A percentile compares a stretch with the other conserved stretches of the same genome.
Conservation (phyloP, 2,329 filamentous ascomycete genomes). For the Colletotrichum truncatum region DNA sequence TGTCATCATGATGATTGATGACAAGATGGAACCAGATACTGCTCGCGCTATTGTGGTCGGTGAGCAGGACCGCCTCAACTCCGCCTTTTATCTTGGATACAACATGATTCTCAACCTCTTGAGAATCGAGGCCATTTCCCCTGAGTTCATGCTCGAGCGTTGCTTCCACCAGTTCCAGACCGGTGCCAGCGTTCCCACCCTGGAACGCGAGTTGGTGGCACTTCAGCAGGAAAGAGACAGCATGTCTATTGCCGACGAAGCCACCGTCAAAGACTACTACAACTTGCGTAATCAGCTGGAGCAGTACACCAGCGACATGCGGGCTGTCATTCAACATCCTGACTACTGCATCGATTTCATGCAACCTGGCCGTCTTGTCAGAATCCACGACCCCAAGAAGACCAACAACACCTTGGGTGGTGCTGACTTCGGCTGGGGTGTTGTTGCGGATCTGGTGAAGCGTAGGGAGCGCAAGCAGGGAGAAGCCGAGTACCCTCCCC, state of each 20-base stretch:
- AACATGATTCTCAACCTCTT: conserved; percentile 99
- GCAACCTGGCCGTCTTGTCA: conserved; percentile 86
- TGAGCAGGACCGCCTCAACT: conserved; percentile 96
- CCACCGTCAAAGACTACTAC: conserved; percentile 93
- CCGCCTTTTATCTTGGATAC: conserved; percentile 96
- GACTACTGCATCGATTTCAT: conserved; percentile 86
- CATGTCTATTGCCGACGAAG: conserved; percentile 85
- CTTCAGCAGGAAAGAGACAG: conserved; percentile 79
- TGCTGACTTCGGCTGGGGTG: conserved; percentile 93
- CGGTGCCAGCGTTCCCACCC: conserved; percentile 81
- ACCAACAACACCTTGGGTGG: conserved; percentile 53
- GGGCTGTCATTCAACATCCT: conserved; percentile 90
- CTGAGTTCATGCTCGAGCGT: conserved; percentile 97
- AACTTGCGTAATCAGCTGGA: conserved; percentile 86
- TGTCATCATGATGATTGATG: conserved; percentile 99
- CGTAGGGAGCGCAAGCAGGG: conserved; percentile 74
- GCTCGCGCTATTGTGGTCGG: conserved; percentile 96
- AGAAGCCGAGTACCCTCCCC: conserved; percentile 73
- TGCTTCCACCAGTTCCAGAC: conserved; percentile 99
- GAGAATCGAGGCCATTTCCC: conserved; percentile 98
- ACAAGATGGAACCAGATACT: conserved; percentile 93
- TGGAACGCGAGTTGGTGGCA: conserved; percentile 85
- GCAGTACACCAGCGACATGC: conserved; percentile 87
- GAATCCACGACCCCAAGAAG: conserved; percentile 76
- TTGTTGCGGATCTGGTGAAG: conserved; percentile 77